Evolutionary conservation across 2,329 filamentous ascomycete genomes (phyloP).

Genomic region (Colletotrichum sojae): DNA sequence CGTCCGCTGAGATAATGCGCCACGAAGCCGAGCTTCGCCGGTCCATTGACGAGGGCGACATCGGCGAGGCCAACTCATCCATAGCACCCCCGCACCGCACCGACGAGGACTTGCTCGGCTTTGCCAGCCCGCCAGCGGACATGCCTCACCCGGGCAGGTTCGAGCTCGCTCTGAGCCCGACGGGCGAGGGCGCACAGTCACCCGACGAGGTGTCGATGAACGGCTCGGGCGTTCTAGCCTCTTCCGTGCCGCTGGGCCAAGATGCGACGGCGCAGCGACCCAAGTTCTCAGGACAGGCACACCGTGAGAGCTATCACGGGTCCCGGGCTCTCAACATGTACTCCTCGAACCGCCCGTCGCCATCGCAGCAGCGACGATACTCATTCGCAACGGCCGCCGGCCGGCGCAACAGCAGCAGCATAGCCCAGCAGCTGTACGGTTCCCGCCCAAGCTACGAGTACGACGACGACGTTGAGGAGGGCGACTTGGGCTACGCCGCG

Average conservation of each 20-base stretch:
- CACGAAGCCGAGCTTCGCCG: slow-evolving; percentile 46
- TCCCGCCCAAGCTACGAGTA: slow-evolving; percentile 44
- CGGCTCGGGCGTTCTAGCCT: slow-evolving; percentile 31
- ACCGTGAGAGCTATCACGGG: slow-evolving; percentile 53
- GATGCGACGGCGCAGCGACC: slow-evolving; percentile 28
- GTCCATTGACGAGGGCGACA: slow-evolving; percentile 88
- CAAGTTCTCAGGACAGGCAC: slow-evolving; percentile 31
- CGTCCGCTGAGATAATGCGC: slow-evolving; percentile 86
- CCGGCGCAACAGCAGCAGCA: slow-evolving; percentile 63
- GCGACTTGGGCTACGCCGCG: slow-evolving; percentile 93
- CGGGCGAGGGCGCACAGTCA: slow-evolving; percentile 56
- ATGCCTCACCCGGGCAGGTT: slow-evolving; percentile 84
- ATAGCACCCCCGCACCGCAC: slow-evolving; percentile 49
- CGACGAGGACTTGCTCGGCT: slow-evolving; percentile 78
- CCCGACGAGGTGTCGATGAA: slow-evolving; percentile 51
- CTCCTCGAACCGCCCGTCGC: slow-evolving; percentile 59
- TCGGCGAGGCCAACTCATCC: slow-evolving; percentile 66
- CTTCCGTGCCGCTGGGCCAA: slow-evolving; percentile 28
- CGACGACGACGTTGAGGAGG: slow-evolving; percentile 83
- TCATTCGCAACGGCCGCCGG: slow-evolving; percentile 66
- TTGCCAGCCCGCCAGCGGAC: slow-evolving; percentile 73
- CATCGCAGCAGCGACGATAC: slow-evolving; percentile 61
- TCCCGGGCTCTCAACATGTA: slow-evolving; percentile 59
- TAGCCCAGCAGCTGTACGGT: slow-evolving; percentile 68
- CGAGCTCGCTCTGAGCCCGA: slow-evolving; percentile 70